Base-by-base conservation (phyloP, 345 rosid species). In the Clarkia xantiana region DNA sequence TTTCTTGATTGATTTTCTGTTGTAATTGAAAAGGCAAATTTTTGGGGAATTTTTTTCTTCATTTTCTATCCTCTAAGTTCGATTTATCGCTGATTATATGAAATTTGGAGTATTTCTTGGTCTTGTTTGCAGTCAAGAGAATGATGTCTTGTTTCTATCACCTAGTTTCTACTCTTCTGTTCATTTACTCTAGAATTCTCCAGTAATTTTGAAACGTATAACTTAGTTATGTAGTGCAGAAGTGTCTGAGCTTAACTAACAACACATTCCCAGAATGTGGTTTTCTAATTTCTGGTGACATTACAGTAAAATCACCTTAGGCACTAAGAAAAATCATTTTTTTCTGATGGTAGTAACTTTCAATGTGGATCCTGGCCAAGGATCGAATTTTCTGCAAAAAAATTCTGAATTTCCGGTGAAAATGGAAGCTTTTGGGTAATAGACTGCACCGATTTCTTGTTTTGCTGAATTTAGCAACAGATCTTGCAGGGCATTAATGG, bases 51-150 rank as follows among this genome's bases (percentile, higher is more conserved):
- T 53, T 40, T 40, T 17, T 4, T n/a, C n/a, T 11, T 17, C 23
- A 18, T 46, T 57, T 19, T 52, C 9, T 18, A 2, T 63, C 66
- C 61, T 55, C 50, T 47, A 47, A 44, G 47, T 18, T 44, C 47
- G 36, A 29, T 5, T 29, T 29, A 3, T 29, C 36, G 36, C 36
- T 29, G 36, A 29, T 29, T 29, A 5, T 29, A 29, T 29, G 36
- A 29, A 3, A 5, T 29, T 29, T 1, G 36, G 36, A 29, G 36
- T 5, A 10, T 29, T 29, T 29, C 36, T 29, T 29, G 7, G 5
- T 29, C 36, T 29, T 29, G 36, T 29, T 29, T 29, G 36, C 36
- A 29, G 36, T 29, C 9, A 7, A 10, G 36, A 29, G 36, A 29
- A 29, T 29, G 36, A 1, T 29, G 9, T 29, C 36, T 29, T 29